phyloP scores from a whole-genome alignment of 2,329 filamentous ascomycete species.

The Huntiella decipiens region DNA sequence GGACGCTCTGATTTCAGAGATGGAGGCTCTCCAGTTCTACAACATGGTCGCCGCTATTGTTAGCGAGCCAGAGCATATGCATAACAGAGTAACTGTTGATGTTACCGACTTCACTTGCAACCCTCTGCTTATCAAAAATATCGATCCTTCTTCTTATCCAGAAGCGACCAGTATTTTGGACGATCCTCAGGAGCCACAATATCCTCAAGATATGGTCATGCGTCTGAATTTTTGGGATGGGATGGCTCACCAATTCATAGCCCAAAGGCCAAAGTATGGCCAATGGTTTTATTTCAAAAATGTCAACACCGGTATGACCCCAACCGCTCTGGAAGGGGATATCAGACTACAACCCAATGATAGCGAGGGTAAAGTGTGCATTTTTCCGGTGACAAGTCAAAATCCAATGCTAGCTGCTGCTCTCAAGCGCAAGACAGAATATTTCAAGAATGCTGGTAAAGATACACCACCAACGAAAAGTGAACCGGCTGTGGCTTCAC shows the following conservation, averaged over 20 bases:
- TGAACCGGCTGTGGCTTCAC: no score
- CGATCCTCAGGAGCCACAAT: no score
- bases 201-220: conserved; percentile 17
- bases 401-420: not conserved
- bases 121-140: conserved; percentile 12
- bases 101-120: conserved; percentile 73
- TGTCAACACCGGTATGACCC: not conserved
- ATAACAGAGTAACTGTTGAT: conserved; percentile 42
- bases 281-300: conserved; percentile 6
- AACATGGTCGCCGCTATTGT: conserved; percentile 58
- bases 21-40: conserved; percentile 36
- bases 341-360: not conserved
- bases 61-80: conserved; percentile 24
- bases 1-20: conserved; percentile 33
- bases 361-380: not conserved
- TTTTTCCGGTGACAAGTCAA: not conserved
- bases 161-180: no score
- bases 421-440: not conserved
- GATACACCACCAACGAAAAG: no score
- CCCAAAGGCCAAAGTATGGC: not conserved
- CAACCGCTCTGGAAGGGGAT: not conserved
- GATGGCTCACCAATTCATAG: not conserved
- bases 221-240: conserved; percentile 13
- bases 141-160: no score
- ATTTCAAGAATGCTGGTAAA: no score